A percentile compares a stretch with the other conserved stretches of the same genome.
These are phyloP conservation scores for Aspergillus brasiliensis DNA, from an alignment of 2,329 filamentous ascomycete genomes.

Conservation along the genomic window DNA sequence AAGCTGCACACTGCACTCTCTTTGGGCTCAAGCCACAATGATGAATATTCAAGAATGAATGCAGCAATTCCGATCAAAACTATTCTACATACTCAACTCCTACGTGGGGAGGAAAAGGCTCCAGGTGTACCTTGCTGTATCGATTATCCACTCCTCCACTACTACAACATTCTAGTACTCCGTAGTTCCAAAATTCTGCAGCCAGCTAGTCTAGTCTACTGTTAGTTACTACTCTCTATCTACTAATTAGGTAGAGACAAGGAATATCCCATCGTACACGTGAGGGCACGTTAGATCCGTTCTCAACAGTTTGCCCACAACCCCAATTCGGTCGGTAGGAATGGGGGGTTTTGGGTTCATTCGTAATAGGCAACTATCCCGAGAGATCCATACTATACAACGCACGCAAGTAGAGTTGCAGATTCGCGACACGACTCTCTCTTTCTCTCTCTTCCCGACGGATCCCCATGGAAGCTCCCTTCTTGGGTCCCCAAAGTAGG, in stretches of 20 bases:
- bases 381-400: neutral
- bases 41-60: neutral
- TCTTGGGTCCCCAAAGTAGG: neutral
- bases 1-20: neutral
- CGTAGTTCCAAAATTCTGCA: no score
- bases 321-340: neutral
- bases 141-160: neutral
- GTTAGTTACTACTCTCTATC: neutral
- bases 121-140: neutral
- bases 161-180: neutral
- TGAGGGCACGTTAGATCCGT: neutral
- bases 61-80: neutral
- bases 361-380: neutral
- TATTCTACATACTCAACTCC: neutral
- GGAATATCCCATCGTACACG: neutral
- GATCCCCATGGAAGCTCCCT: neutral
- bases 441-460: neutral
- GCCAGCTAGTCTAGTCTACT: no score
- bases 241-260: neutral
- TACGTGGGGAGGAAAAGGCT: neutral
- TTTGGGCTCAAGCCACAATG: neutral
- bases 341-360: neutral
- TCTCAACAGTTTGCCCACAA: neutral
- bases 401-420: neutral
- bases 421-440: neutral